These are phyloP conservation scores for Talaromyces nanjingensis DNA, from an alignment of 495 filamentous ascomycete species.

Conservation along the genomic window DNA sequence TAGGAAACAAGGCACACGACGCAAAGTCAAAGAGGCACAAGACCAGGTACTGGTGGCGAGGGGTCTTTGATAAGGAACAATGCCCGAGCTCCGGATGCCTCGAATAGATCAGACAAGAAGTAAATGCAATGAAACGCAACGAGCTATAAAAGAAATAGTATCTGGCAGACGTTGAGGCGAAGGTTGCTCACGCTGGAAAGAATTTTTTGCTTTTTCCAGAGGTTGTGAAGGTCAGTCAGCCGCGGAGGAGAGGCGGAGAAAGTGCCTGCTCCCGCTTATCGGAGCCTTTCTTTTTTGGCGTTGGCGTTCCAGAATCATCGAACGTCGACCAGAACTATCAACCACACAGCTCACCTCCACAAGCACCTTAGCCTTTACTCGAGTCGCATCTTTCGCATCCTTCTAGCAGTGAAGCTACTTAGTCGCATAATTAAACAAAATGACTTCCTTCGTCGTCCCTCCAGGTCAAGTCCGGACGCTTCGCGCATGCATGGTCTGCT, in stretches of 20 bases:
- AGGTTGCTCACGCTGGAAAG: neutral
- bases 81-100: neutral
- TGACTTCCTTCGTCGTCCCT: slow-evolving; percentile 47
- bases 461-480: slow-evolving; percentile 68
- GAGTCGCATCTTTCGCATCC: neutral
- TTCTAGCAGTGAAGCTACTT: neutral
- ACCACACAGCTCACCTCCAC: neutral
- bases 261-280: slow-evolving; percentile 5
- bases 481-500: slow-evolving; percentile 98
- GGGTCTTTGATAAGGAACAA: neutral
- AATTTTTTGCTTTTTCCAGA: neutral
- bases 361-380: neutral
- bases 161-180: neutral
- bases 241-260: neutral
- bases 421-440: neutral
- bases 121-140: neutral
- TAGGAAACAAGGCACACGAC: slow-evolving; percentile 11
- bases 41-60: neutral
- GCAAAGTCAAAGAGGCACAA: slow-evolving; percentile 3
- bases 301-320: slow-evolving; percentile 6
- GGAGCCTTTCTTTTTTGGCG: neutral
- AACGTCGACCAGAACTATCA: neutral
- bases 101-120: neutral
- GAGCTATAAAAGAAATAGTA: neutral
- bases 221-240: neutral